Conservation (phyloP, 129 eudicot genomes). For the Arctium lappa region DNA sequence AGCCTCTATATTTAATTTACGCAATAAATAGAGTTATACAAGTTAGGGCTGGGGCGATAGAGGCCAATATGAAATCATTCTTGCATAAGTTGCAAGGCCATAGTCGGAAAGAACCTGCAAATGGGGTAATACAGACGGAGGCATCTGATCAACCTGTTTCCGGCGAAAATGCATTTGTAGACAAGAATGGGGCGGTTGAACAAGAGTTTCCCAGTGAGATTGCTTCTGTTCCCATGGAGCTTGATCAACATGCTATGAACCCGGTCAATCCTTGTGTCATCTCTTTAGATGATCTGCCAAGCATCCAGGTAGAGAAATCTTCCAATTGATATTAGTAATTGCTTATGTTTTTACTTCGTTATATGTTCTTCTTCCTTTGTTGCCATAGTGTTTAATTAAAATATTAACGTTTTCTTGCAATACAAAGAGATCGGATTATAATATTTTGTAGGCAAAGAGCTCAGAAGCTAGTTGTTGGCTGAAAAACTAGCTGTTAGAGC, state of each 20-base stretch:
- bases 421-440: not conserved
- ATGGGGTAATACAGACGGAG: constrained; percentile 38
- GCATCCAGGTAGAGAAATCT: constrained; percentile 57
- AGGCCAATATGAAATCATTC: constrained; percentile 76
- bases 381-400: not conserved
- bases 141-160: constrained; percentile 29
- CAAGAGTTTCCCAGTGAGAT: constrained; percentile 37
- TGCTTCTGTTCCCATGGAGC: constrained; percentile 23
- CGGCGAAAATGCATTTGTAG: constrained; percentile 24
- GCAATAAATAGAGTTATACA: constrained; percentile 87
- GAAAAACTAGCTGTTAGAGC: too few species aligned
- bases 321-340: not conserved
- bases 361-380: not conserved
- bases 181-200: constrained; percentile 24
- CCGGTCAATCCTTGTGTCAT: constrained; percentile 29
- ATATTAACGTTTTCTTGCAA: not conserved
- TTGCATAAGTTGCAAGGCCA: constrained; percentile 56
- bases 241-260: constrained; percentile 31
- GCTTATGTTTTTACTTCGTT: not conserved
- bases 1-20: constrained; percentile 85
- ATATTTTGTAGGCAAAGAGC: not conserved
- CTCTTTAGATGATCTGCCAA: constrained; percentile 51
- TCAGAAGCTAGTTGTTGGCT: not conserved
- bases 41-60: constrained; percentile 88
- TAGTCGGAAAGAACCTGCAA: constrained; percentile 33